phyloP scores from a whole-genome alignment of 106 monocot species.

The Platanthera zijinensis region DNA sequence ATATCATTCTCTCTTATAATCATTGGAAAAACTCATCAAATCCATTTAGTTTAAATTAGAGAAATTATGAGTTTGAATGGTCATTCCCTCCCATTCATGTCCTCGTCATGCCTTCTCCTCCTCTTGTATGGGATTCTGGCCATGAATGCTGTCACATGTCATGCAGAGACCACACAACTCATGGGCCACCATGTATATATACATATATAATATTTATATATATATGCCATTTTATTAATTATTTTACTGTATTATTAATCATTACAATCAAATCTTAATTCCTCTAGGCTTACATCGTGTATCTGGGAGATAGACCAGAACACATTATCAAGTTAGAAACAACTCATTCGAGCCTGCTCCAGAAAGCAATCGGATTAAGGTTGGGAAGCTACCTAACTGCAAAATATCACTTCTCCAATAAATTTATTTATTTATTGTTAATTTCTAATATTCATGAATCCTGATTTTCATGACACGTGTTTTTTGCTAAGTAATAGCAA shows the following conservation, averaged over 20 bases:
- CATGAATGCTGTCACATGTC: neutral
- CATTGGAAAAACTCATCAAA: too few species aligned
- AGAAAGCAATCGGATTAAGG: slow-evolving; percentile 3
- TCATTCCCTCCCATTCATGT: too few species aligned
- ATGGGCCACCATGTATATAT: neutral
- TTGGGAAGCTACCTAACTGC: neutral
- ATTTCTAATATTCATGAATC: too few species aligned
- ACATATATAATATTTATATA: too few species aligned
- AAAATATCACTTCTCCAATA: too few species aligned
- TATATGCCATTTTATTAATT: neutral
- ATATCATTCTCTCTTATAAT: too few species aligned
- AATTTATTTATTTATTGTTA: too few species aligned
- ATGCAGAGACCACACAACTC: neutral
- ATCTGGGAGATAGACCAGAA: neutral
- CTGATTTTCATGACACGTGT: neutral
- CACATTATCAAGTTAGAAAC: neutral
- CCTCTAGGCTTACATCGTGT: neutral
- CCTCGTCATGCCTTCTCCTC: too few species aligned
- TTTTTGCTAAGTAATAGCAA: neutral
- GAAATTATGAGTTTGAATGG: too few species aligned
- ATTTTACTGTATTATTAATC: neutral
- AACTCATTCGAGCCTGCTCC: neutral
- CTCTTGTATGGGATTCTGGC: neutral
- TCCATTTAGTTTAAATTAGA: too few species aligned
- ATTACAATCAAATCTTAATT: neutral